Evolutionary conservation across 2,329 filamentous ascomycete genomes (phyloP).

Genomic region (Colletotrichum limetticola): DNA sequence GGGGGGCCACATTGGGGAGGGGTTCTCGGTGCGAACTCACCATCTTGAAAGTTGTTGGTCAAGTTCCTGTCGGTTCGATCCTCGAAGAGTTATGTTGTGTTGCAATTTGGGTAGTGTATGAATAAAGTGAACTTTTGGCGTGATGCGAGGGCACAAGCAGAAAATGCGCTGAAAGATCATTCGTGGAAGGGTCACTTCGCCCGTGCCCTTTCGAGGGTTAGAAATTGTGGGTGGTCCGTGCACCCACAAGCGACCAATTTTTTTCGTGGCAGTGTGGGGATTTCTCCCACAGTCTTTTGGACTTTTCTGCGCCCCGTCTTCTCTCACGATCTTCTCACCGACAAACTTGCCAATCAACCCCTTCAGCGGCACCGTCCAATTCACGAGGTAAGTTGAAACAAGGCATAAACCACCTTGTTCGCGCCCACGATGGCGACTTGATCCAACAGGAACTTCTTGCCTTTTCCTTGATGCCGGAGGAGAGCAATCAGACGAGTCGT

Average conservation of each 20-base stretch:
- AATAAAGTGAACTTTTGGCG: conserved; percentile 40
- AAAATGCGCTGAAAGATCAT: conserved; percentile 10
- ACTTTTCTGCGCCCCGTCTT: conserved; percentile 23
- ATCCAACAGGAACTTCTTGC: conserved; percentile 50
- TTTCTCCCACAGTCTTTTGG: conserved; percentile 25
- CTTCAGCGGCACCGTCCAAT: conserved; percentile 39
- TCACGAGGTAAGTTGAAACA: conserved; percentile 58
- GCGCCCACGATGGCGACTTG: conserved; percentile 38
- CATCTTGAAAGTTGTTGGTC: conserved; percentile 66
- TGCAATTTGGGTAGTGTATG: conserved; percentile 47
- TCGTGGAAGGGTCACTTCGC: conserved; percentile 24
- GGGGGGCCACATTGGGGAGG: neutral
- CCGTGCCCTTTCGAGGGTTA: conserved; percentile 43
- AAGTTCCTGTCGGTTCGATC: conserved; percentile 70
- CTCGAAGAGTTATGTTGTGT: conserved; percentile 68
- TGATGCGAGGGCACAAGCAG: conserved; percentile 20
- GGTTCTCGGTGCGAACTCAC: conserved; percentile 53
- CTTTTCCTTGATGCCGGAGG: conserved; percentile 65
- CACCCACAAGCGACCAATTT: conserved; percentile 51
- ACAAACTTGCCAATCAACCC: conserved; percentile 42
- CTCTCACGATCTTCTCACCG: conserved; percentile 37
- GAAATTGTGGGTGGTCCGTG: conserved; percentile 52
- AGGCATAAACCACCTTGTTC: neutral
- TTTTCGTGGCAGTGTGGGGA: conserved; percentile 15
- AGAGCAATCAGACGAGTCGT: conserved; percentile 66